Percentiles rank a stretch among this genome's conserved stretches.
Evolutionary conservation across 768 basidiomycete genomes (phyloP).

Genomic region (Serendipita sp.): DNA sequence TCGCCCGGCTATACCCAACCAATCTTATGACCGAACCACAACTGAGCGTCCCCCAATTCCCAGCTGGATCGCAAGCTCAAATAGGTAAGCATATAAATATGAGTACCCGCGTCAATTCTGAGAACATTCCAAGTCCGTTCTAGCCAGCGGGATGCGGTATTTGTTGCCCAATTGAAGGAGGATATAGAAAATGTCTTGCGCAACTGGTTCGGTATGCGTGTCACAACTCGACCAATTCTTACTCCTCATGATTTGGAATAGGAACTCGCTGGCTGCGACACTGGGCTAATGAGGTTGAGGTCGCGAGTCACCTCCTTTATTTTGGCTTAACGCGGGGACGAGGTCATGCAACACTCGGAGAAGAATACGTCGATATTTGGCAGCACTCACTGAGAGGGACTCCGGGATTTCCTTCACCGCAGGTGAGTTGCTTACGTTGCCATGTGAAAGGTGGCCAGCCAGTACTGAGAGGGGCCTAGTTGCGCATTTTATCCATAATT

Average conservation of each 20-base stretch:
- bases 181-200: slow-evolving; percentile 61
- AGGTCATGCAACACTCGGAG: slow-evolving; percentile 71
- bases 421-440: slow-evolving; percentile 10
- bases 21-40: not conserved
- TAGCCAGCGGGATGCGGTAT: slow-evolving; percentile 69
- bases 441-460: not conserved
- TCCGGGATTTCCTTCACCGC: slow-evolving; percentile 29
- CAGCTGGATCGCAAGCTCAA: slow-evolving; percentile 68
- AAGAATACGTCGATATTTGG: slow-evolving; percentile 83
- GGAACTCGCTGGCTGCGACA: slow-evolving; percentile 66
- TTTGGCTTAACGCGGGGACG: slow-evolving; percentile 59
- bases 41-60: slow-evolving; percentile 33
- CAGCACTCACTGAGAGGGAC: slow-evolving; percentile 34
- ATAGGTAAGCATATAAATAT: slow-evolving; percentile 43
- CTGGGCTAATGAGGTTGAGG: slow-evolving; percentile 70
- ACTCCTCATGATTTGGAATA: slow-evolving; percentile 22
- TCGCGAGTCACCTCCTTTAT: slow-evolving; percentile 51
- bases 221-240: not conserved
- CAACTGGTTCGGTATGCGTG: slow-evolving; percentile 52
- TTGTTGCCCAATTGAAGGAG: slow-evolving; percentile 57
- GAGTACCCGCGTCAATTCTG: slow-evolving; percentile 9
- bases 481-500: slow-evolving; percentile 43
- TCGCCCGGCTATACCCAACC: not conserved
- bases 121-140: slow-evolving; percentile 45
- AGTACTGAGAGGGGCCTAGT: slow-evolving; percentile 7